Base-by-base conservation (phyloP, 305 asterid genomes). In the Fraxinus dipetala region DNA sequence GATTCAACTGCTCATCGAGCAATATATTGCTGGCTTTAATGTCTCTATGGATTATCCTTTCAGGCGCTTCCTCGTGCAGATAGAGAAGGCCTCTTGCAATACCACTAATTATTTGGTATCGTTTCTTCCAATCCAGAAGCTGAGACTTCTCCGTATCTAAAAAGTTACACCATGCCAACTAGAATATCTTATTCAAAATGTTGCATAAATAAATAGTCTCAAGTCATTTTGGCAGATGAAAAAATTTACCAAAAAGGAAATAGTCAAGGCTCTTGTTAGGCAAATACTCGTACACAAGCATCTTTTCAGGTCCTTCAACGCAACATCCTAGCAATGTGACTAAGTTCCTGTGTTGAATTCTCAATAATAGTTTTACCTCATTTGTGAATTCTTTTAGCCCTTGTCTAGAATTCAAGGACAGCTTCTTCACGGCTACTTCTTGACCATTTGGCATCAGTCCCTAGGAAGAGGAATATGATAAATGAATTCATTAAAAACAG, bases 61-160 rank as follows among this genome's bases (percentile, higher is more conserved):
- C 94, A 8, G 96, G 96, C 79, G 98, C 95, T 81, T 90, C 97
- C 88, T 92, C 98, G 26, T 94, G 98, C 85, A 94, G 84, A 90
- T 91, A 94, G 67, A 90, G 90, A 87, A 94, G 97, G 74, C 97
- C 98, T 84, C 95, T 85, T 51, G 91, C 95, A 31, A 92, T 73
- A 78, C 98, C 97, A 34, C 76, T 88, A 59, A 92, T 81, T 85
- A 94, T 90, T 26, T 24, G 85, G 74, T 87, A 87, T 32, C 98
- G 84, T 77, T 81, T 89, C n/a, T 36, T 72, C 98, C 98, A 94
- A 81, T 90, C 93, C 86, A 94, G 82, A 61, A 85, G 83, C 24
- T 85, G 79, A 34, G 91, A 85, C 85, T 89, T 88, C 85, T 69
- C 82, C 81, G 82, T 86, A 80, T 88, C 98, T 94, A 95, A 82